Conservation (phyloP, 2,329 filamentous ascomycete genomes). For the Immersiporthe knoxdaviesiana region DNA sequence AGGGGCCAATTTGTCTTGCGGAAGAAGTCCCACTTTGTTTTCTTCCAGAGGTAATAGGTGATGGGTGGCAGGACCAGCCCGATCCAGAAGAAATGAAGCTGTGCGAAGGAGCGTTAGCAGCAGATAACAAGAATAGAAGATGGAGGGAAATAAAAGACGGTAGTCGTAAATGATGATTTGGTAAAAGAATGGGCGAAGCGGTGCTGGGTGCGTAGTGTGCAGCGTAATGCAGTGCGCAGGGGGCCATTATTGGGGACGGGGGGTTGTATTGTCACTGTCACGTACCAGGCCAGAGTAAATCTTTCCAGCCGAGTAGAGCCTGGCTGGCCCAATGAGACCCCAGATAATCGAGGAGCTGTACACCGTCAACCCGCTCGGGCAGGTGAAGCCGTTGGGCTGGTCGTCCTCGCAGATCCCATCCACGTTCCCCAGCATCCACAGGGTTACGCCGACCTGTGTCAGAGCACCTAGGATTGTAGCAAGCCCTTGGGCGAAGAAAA, state of each 20-base stretch:
- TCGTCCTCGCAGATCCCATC: constrained; percentile 44
- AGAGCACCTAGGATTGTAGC: constrained; percentile 52
- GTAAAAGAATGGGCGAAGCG: no score
- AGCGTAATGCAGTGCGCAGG: no score
- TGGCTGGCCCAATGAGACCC: constrained; percentile 54
- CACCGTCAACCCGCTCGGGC: constrained; percentile 52
- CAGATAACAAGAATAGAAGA: neutral
- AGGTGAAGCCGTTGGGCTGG: constrained; percentile 51
- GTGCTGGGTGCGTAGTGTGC: no score
- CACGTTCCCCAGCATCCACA: constrained; percentile 44
- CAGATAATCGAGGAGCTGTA: constrained; percentile 54
- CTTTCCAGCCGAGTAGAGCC: constrained; percentile 50
- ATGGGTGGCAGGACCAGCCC: constrained; percentile 46
- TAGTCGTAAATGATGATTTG: no score
- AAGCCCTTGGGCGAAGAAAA: constrained; percentile 52
- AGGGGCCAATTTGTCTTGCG: constrained; percentile 43
- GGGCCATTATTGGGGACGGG: no score
- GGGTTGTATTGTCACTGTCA: neutral
- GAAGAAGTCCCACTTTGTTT: constrained; percentile 40
- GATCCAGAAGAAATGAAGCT: constrained; percentile 56
- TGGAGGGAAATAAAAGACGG: no score
- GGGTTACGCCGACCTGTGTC: constrained; percentile 44
- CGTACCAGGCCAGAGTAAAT: constrained; percentile 47
- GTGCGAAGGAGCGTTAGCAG: neutral
- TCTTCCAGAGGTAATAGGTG: constrained; percentile 47